Base-by-base conservation (phyloP, 2,329 filamentous ascomycete species). In the Colletotrichum navitas region DNA sequence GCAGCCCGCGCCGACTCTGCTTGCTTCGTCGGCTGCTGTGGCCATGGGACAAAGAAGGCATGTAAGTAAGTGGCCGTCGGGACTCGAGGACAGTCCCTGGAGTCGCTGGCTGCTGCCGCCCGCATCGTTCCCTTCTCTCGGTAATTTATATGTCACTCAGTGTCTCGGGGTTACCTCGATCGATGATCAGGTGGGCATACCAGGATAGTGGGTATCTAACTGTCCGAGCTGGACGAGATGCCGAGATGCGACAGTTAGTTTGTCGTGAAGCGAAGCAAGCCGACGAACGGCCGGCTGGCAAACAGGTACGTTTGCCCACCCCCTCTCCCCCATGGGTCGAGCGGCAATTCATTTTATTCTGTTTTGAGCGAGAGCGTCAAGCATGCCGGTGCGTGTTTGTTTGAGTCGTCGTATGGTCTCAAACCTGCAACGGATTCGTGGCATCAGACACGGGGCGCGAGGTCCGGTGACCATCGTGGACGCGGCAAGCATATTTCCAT, bases 401-500 rank as follows among this genome's bases (percentile, higher is more conserved):
- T 41, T 62, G 45, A 36, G 66, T 41, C 59, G 45, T 36, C 47
- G 66, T 51, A 52, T 51, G 59, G 52, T 29, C 47, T 55, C 62
- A 68, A 59, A 51, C 26, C 41, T 68, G 51, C 56, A 68, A 63
- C 59, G 55, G 65, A 14, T 43, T 68, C 59, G 65, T 47, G 65
- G 59, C 65, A 63, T 71, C 41, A 26, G 52, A 36, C 54, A 59
- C 59, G 69, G 59, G 59, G 52, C 34, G 7, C 41, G 26, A 59
- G 66, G 69, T 72, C 69, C 26, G 69, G 39, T 72, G 69, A 72
- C 69, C 59, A 45, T 69, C 39, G 34, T 29, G 61, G 43, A 64
- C 45, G 66, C 49, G 61, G 66, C 66, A 62, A 58, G 43, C 61
- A 58, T 16, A 58, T 72, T 72, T 68, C 66, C 66, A 72, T 72